Percentiles rank a stretch among this genome's conserved stretches.
phyloP scores from a whole-genome alignment of 306 rosid species.

The Pyrus bretschneideri region DNA sequence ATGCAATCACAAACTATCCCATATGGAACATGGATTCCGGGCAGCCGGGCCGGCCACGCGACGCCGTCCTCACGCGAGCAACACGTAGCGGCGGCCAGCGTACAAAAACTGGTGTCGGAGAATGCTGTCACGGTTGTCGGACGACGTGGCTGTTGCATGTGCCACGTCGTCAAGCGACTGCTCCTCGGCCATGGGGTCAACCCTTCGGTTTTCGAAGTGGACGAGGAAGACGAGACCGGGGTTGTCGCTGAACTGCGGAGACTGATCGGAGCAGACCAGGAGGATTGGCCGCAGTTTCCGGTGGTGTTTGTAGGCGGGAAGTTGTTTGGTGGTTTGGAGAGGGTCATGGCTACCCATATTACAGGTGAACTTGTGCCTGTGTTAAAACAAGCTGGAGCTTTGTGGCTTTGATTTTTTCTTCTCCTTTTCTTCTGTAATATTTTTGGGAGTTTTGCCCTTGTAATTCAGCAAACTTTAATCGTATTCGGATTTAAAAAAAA shows the following conservation, averaged over 20 bases:
- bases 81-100: neutral
- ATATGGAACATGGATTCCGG: conserved; percentile 27
- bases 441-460: neutral
- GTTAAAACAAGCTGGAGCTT: conserved; percentile 80
- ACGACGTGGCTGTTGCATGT: conserved; percentile 74
- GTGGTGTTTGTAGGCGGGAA: conserved; percentile 85
- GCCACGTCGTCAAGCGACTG: conserved; percentile 68
- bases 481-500: neutral
- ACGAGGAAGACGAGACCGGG: conserved; percentile 41
- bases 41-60: neutral
- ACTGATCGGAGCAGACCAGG: neutral
- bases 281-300: conserved; percentile 46
- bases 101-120: conserved; percentile 38
- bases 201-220: conserved; percentile 64
- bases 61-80: neutral
- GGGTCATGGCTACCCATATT: conserved; percentile 79
- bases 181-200: conserved; percentile 78
- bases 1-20: conserved; percentile 88
- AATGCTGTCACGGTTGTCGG: conserved; percentile 73
- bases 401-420: conserved; percentile 64
- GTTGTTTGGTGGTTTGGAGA: conserved; percentile 84
- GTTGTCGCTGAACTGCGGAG: conserved; percentile 28
- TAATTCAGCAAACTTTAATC: neutral
- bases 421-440: neutral
- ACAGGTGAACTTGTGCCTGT: conserved; percentile 87